These are phyloP conservation scores for Cytospora leucostoma DNA, from an alignment of 2,329 filamentous ascomycete genomes.

Conservation along the genomic window DNA sequence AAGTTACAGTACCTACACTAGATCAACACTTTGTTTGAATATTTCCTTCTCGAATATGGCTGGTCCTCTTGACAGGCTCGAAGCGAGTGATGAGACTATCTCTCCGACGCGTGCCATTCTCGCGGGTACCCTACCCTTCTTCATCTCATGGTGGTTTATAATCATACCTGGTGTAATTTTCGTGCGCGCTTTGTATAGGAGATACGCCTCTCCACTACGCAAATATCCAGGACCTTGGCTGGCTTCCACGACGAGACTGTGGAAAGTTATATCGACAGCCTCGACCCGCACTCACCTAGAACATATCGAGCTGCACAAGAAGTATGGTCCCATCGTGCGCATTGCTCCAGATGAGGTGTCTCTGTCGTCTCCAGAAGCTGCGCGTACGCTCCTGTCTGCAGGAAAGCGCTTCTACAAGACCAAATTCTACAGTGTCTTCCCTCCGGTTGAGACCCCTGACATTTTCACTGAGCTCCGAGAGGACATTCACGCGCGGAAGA, in stretches of 20 bases:
- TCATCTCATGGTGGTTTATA: slow-evolving; percentile 36
- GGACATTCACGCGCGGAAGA: slow-evolving; percentile 56
- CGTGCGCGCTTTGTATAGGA: slow-evolving; percentile 34
- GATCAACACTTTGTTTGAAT: slow-evolving; percentile 16
- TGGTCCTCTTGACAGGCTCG: slow-evolving; percentile 30
- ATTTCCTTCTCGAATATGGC: slow-evolving; percentile 30
- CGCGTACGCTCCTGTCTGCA: slow-evolving; percentile 47
- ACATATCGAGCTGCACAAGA: slow-evolving; percentile 46
- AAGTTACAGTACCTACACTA: not conserved
- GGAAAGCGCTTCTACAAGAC: slow-evolving; percentile 57
- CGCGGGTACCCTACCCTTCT: slow-evolving; percentile 27
- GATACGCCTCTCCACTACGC: slow-evolving; percentile 40
- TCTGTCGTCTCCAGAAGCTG: slow-evolving; percentile 47
- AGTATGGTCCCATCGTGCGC: slow-evolving; percentile 52
- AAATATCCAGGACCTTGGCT: slow-evolving; percentile 40
- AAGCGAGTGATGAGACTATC: slow-evolving; percentile 31
- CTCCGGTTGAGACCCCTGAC: slow-evolving; percentile 57
- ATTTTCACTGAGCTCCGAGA: slow-evolving; percentile 60
- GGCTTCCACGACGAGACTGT: slow-evolving; percentile 41
- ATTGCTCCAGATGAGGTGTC: slow-evolving; percentile 52
- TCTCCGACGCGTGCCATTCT: slow-evolving; percentile 33
- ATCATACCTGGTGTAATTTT: slow-evolving; percentile 34
- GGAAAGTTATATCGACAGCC: slow-evolving; percentile 44
- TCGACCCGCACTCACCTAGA: slow-evolving; percentile 45
- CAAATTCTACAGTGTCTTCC: slow-evolving; percentile 55